Base-by-base conservation (phyloP, 495 filamentous ascomycete genomes). In the Trichoderma orchidacearum region DNA sequence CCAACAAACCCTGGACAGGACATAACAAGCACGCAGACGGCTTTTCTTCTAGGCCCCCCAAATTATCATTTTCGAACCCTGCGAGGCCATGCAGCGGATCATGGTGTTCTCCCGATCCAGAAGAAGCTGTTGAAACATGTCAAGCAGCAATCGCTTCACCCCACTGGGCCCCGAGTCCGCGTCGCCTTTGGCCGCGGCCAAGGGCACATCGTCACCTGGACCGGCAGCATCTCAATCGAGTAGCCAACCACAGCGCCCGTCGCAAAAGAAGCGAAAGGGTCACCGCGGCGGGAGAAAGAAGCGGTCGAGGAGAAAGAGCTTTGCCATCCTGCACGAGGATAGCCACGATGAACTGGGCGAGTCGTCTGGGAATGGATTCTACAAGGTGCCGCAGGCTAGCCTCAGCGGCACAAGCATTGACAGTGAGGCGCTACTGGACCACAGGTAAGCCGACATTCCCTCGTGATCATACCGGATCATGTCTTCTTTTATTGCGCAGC, bases 331-430 rank as follows among this genome's bases (percentile, higher is more conserved):
- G 0, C 78, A 81, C 34, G 66, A 71, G 36, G 59, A 64, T 28
- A 64, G 62, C 25, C 68, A 69, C 52, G 66, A 65, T 21, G 64
- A 64, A 29, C 63, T 61, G 64, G 72, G 61, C 36, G 67, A 69
- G 31, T 58, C 61, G 15, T 60, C 57, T 51, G 68, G 57, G 50
- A 61, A 62, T 29, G 67, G 75, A 23, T 84, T 86, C 62, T 90
- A 87, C 63, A 69, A 76, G 30, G 64, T 83, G 41, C 74, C 71
- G 32, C 73, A 71, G 17, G 62, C 67, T 5, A 86, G 84, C 64
- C 54, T 84, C 58, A 95, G 89, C 66, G 83, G 75, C 64, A 89
- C 87, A 4, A 94, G 89, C 63, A 70, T 95, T 54, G 89, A 91
- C 55, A 92, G 87, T 63, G 81, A 89, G 62, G 82, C 80, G 3